Conservation (phyloP, 805 yeast genomes). For the Metschnikowia noctiluminum region DNA sequence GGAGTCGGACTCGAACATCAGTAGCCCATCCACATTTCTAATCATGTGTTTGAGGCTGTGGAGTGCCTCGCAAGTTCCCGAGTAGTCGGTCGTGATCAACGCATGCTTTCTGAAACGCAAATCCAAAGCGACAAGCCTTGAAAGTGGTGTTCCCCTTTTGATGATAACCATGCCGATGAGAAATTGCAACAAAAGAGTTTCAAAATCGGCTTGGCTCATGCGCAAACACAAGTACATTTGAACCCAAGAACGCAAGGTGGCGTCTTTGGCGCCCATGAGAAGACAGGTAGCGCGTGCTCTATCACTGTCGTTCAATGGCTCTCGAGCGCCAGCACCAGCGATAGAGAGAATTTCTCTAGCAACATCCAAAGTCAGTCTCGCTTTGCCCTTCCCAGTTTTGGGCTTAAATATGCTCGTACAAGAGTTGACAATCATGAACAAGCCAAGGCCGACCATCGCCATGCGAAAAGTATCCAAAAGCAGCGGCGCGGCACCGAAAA, state of each 20-base stretch:
- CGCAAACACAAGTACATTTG: conserved; percentile 28
- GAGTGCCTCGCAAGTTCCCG: conserved; percentile 24
- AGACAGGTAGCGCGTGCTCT: conserved; percentile 16
- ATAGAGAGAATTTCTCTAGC: background rate
- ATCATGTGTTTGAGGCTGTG: conserved; percentile 24
- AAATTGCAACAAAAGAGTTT: conserved; percentile 30
- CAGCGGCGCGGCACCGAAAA: background rate
- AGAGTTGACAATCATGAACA: conserved; percentile 1
- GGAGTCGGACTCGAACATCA: conserved; percentile 26
- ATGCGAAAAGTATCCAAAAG: background rate
- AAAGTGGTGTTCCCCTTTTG: conserved; percentile 19
- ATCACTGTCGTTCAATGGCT: conserved; percentile 1
- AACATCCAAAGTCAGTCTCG: no score
- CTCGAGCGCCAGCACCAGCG: conserved; percentile 4
- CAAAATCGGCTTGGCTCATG: conserved; percentile 30
- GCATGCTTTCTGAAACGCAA: conserved; percentile 26
- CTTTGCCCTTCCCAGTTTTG: background rate
- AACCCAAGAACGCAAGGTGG: conserved; percentile 17
- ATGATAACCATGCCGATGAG: conserved; percentile 27
- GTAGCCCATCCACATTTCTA: conserved; percentile 30
- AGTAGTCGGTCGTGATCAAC: conserved; percentile 29
- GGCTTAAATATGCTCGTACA: background rate
- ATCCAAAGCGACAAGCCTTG: conserved; percentile 21
- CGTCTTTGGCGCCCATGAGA: conserved; percentile 18
- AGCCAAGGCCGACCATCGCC: background rate